These are phyloP conservation scores for Primulina huaijiensis DNA, from an alignment of 257 asterid genomes.

Conservation along the genomic window DNA sequence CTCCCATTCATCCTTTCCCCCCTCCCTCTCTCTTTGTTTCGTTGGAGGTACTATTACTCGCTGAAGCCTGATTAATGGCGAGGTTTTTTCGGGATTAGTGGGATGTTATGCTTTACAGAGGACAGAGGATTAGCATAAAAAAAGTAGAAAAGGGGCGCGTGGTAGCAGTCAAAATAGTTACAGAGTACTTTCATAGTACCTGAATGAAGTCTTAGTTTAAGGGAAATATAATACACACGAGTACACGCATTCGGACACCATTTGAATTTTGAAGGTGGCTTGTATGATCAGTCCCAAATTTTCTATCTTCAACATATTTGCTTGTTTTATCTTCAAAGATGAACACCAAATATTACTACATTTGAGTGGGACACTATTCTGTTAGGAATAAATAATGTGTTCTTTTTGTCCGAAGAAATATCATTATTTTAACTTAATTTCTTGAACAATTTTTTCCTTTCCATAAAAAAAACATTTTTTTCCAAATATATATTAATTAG, in stretches of 20 bases:
- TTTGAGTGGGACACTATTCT: no score
- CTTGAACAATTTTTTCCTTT: no score
- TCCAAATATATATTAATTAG: no score
- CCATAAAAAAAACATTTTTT: no score
- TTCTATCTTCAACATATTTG: no score
- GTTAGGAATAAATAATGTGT: no score
- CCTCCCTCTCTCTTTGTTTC: not conserved
- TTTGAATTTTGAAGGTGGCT: not conserved
- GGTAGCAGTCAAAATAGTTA: constrained; percentile 24
- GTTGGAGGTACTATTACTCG: not conserved
- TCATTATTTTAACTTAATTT: no score
- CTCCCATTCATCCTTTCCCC: constrained; percentile 2
- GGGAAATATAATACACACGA: not conserved
- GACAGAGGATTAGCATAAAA: constrained; percentile 12
- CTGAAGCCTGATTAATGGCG: constrained; percentile 21
- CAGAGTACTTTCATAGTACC: constrained; percentile 6
- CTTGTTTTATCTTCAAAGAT: not conserved
- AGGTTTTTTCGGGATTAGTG: constrained; percentile 28
- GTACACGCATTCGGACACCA: not conserved
- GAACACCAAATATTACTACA: not conserved
- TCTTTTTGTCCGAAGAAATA: no score
- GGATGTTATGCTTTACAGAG: constrained; percentile 35
- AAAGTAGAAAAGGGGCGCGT: constrained; percentile 20
- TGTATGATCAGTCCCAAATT: no score
- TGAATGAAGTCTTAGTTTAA: constrained; percentile 18